phyloP scores from a whole-genome alignment of 257 asterid species.

The Schizonepeta tenuifolia region DNA sequence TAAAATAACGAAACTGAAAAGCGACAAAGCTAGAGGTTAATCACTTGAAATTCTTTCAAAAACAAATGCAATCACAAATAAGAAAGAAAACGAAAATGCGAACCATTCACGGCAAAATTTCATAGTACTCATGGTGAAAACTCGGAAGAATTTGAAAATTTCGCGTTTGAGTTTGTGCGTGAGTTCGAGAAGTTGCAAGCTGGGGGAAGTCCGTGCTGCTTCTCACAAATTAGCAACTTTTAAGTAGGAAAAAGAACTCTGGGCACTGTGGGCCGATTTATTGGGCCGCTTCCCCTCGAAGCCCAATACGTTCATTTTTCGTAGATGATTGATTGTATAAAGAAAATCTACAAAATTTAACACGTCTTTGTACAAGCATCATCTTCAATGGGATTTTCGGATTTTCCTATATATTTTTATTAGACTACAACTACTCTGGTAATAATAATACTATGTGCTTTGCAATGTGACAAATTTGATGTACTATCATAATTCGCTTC shows the following conservation, averaged over 20 bases:
- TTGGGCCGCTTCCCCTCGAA: background rate
- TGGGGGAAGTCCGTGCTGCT: background rate
- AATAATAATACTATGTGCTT: too few species aligned
- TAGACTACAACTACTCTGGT: too few species aligned
- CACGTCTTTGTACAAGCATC: too few species aligned
- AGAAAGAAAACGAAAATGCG: constrained; percentile 3
- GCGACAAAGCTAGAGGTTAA: background rate
- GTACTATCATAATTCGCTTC: too few species aligned
- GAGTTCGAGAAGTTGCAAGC: background rate
- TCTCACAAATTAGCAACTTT: background rate
- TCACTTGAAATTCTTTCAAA: background rate
- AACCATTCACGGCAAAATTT: constrained; percentile 98
- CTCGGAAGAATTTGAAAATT: background rate
- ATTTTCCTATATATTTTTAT: too few species aligned
- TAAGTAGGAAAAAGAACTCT: too few species aligned
- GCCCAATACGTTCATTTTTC: background rate
- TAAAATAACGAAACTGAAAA: background rate
- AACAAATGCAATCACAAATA: background rate
- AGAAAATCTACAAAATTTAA: too few species aligned
- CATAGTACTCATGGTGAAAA: constrained; percentile 92
- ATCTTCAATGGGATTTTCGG: too few species aligned
- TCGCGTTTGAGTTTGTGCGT: constrained; percentile 1
- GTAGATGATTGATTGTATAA: too few species aligned
- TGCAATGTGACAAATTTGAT: too few species aligned
- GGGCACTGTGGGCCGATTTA: background rate